Conservation (phyloP, 1,284 basidiomycete species). For the Bjerkandera adusta region DNA sequence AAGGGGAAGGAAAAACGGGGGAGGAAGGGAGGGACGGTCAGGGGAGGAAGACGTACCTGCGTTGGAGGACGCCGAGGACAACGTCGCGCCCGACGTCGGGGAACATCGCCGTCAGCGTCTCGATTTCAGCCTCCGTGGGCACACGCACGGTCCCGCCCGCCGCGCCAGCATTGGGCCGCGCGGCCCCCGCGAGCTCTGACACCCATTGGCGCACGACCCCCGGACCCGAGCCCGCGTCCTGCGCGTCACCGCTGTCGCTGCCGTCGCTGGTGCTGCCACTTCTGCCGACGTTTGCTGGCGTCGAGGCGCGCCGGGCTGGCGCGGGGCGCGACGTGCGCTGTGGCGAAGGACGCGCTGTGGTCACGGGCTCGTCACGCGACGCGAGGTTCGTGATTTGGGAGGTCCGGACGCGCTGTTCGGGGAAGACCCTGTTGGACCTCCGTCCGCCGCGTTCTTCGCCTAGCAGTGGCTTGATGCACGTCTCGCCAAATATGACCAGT, state of each 20-base stretch:
- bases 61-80: conserved; percentile 77
- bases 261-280: not conserved
- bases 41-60: conserved; percentile 52
- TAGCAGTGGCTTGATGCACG: conserved; percentile 24
- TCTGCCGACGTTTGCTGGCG: not conserved
- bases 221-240: too few species aligned
- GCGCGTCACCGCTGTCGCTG: not conserved
- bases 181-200: conserved; percentile 69
- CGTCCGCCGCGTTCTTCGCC: conserved; percentile 32
- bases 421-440: conserved; percentile 56
- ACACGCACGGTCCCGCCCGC: conserved; percentile 53
- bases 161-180: conserved; percentile 36
- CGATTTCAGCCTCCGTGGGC: conserved; percentile 74
- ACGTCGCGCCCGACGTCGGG: conserved; percentile 73
- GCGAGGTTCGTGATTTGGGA: conserved; percentile 18
- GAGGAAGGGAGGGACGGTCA: conserved; percentile 2
- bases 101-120: conserved; percentile 77
- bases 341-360: conserved; percentile 43
- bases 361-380: conserved; percentile 52
- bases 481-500: conserved; percentile 19
- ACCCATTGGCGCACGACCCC: conserved; percentile 79
- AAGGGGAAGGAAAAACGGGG: not conserved
- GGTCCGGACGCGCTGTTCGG: conserved; percentile 33
- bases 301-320: not conserved
- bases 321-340: conserved; percentile 25